A percentile compares a stretch with the other conserved stretches of the same genome.
phyloP scores from a whole-genome alignment of 352 stramenopile species.

The Pythium aphanidermatum region DNA sequence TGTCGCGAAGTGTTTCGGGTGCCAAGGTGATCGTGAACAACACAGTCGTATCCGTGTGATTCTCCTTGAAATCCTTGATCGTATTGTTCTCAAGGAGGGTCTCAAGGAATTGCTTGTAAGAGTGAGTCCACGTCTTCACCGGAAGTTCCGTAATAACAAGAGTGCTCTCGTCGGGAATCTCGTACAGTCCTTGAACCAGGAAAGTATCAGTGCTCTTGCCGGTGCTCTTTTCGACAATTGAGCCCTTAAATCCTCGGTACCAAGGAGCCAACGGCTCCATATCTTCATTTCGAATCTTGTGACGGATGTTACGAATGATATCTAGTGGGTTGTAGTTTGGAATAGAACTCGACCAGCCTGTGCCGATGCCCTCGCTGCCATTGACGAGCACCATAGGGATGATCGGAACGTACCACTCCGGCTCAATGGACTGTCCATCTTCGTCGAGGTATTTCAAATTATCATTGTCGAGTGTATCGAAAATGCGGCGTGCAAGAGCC shows the following conservation, averaged over 20 bases:
- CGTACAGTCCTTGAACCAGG: slow-evolving; percentile 79
- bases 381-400: slow-evolving; percentile 98
- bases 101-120: slow-evolving; percentile 95
- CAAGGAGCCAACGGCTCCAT: slow-evolving; percentile 73
- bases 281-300: slow-evolving; percentile 58
- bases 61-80: slow-evolving; percentile 92
- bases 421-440: slow-evolving; percentile 90
- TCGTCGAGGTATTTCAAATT: slow-evolving; percentile 90
- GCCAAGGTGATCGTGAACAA: slow-evolving; percentile 88
- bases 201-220: slow-evolving; percentile 60
- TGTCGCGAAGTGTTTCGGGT: slow-evolving; percentile 57
- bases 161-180: slow-evolving; percentile 81
- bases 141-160: slow-evolving; percentile 96
- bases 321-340: slow-evolving; percentile 91
- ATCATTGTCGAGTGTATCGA: slow-evolving; percentile 87
- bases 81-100: slow-evolving; percentile 79
- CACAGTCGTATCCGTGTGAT: slow-evolving; percentile 90
- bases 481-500: slow-evolving; percentile 75
- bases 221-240: slow-evolving; percentile 76
- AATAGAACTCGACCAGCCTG: slow-evolving; percentile 91
- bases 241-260: slow-evolving; percentile 89
- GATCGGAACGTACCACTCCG: slow-evolving; percentile 92
- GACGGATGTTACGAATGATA: slow-evolving; percentile 74
- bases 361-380: slow-evolving; percentile 96
- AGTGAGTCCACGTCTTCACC: slow-evolving; percentile 94